These are phyloP conservation scores for Sporisorium graminicola DNA, from an alignment of 1,284 basidiomycete species.

Conservation along the genomic window DNA sequence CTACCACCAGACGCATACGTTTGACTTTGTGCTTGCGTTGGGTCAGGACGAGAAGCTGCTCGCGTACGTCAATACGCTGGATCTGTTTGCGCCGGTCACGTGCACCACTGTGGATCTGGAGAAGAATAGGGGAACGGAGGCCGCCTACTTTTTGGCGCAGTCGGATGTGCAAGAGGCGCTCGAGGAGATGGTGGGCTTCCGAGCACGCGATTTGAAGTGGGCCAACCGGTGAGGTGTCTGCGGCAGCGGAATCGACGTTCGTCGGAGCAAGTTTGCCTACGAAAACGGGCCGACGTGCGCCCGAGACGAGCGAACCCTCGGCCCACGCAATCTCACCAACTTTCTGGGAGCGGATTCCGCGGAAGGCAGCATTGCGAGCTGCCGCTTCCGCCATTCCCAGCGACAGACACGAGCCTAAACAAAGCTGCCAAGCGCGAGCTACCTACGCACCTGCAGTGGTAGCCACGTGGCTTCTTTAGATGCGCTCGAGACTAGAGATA, in stretches of 20 bases:
- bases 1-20: conserved; percentile 54
- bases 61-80: conserved; percentile 63
- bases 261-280: neutral
- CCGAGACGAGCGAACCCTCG: too few relatives aligned
- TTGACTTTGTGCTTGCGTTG: conserved; percentile 67
- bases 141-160: conserved; percentile 60
- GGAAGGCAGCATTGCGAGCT: too few relatives aligned
- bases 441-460: too few relatives aligned
- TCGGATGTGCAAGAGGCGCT: conserved; percentile 55
- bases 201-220: conserved; percentile 60
- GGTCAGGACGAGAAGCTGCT: conserved; percentile 65
- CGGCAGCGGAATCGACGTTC: neutral
- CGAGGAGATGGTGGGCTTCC: conserved; percentile 61
- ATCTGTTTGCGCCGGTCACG: conserved; percentile 67
- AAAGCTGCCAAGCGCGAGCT: too few relatives aligned
- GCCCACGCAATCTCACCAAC: too few relatives aligned
- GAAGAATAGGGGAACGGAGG: conserved; percentile 56
- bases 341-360: too few relatives aligned
- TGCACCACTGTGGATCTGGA: conserved; percentile 60
- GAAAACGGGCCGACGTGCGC: too few relatives aligned
- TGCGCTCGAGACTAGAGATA: too few relatives aligned
- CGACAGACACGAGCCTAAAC: too few relatives aligned
- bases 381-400: too few relatives aligned
- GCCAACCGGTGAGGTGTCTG: conserved; percentile 36
- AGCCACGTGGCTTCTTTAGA: too few relatives aligned